phyloP scores from a whole-genome alignment of 2,329 filamentous ascomycete genomes.

The Lasiodiplodia theobromae region DNA sequence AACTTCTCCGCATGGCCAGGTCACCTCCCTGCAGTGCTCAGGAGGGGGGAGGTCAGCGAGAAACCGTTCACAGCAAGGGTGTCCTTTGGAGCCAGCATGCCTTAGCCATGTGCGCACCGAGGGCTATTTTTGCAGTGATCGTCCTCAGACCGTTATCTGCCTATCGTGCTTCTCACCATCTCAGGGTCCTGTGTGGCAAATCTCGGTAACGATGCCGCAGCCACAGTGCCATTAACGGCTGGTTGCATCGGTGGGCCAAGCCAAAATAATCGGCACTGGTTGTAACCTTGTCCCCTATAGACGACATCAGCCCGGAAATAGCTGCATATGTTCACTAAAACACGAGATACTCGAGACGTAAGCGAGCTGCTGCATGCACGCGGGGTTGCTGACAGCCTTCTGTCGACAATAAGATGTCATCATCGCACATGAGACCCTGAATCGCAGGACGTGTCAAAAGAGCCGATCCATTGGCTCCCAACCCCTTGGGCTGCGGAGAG shows the following conservation, averaged over 20 bases:
- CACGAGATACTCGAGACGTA: conserved; percentile 7
- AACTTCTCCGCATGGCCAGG: conserved; percentile 17
- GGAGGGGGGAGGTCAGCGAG: conserved; percentile 13
- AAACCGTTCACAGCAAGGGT: not conserved
- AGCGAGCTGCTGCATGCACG: conserved; percentile 15
- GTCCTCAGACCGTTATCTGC: conserved; percentile 5
- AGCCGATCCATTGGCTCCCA: not conserved
- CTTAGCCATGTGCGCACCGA: conserved; percentile 1
- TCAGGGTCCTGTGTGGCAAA: conserved; percentile 27
- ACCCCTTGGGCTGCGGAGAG: conserved; percentile 14
- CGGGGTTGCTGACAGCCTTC: conserved; percentile 7
- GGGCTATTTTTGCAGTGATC: conserved; percentile 18
- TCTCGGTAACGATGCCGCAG: conserved; percentile 1
- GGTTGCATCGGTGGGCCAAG: not conserved
- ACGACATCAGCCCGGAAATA: conserved; percentile 7
- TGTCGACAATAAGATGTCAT: conserved; percentile 13
- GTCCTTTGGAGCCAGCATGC: conserved; percentile 6
- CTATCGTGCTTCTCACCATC: conserved; percentile 23
- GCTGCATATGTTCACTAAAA: not conserved
- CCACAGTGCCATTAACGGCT: not conserved
- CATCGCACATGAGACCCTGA: conserved; percentile 22
- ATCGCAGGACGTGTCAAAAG: conserved; percentile 8
- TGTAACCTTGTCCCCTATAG: not conserved
- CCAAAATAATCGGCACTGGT: not conserved
- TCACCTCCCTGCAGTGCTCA: conserved; percentile 17